These are phyloP conservation scores for Aspergillus proliferans DNA, from an alignment of 2,329 filamentous ascomycete species.

Conservation along the genomic window DNA sequence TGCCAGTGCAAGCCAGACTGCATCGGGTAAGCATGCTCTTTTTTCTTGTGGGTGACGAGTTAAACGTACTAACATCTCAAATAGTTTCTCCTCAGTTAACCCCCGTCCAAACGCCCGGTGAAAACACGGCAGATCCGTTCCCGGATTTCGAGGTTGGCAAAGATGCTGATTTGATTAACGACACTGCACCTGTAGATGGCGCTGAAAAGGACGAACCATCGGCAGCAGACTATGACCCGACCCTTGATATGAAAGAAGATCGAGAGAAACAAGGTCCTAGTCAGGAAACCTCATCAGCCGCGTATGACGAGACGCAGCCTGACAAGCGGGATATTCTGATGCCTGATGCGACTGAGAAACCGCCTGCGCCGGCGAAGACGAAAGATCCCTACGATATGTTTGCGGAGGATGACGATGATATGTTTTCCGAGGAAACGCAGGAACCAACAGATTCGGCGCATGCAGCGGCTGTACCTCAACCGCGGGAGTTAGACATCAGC, in stretches of 20 bases:
- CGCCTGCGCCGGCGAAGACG: constrained; percentile 35
- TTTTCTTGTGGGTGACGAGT: not conserved
- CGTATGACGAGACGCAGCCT: constrained; percentile 55
- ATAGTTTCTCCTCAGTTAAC: constrained; percentile 34
- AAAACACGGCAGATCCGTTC: constrained; percentile 48
- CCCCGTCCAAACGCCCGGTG: constrained; percentile 44
- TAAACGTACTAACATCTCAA: constrained; percentile 5
- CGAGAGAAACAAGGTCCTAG: constrained; percentile 62
- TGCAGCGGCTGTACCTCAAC: constrained; percentile 46
- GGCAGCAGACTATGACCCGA: constrained; percentile 90
- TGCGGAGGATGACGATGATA: constrained; percentile 63
- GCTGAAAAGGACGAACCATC: constrained; percentile 68
- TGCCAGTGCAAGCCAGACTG: constrained; percentile 26
- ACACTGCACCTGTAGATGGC: constrained; percentile 30
- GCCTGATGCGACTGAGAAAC: constrained; percentile 33
- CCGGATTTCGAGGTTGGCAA: constrained; percentile 58
- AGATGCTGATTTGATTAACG: constrained; percentile 62
- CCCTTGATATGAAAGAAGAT: constrained; percentile 80
- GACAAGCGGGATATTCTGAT: constrained; percentile 48
- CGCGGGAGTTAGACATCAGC: constrained; percentile 59
- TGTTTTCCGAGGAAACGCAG: constrained; percentile 73
- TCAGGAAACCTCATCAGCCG: constrained; percentile 48
- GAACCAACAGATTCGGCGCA: constrained; percentile 46
- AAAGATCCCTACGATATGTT: constrained; percentile 60
- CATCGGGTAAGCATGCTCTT: constrained; percentile 32